Evolutionary conservation across 1,139 yeast genomes (phyloP).

Genomic region (Suhomyces anneliseae): DNA sequence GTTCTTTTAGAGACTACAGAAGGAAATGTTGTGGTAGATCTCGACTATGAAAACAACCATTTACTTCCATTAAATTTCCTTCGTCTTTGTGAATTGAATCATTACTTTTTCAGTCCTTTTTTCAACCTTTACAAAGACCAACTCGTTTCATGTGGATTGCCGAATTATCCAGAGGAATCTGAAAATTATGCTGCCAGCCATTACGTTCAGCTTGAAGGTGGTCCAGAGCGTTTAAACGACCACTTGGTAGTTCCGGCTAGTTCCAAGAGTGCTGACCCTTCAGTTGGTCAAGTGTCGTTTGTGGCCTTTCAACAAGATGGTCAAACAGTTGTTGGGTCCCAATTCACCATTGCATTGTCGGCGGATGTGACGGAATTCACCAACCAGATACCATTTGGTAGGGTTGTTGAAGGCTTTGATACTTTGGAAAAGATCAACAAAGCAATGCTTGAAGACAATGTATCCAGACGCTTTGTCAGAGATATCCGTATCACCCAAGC

Average conservation of each 20-base stretch:
- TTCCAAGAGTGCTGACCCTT: background rate
- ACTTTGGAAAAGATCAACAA: slow-evolving; percentile 46
- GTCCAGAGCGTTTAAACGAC: background rate
- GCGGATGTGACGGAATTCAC: slow-evolving; percentile 11
- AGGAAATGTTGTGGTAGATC: slow-evolving; percentile 57
- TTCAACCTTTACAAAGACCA: slow-evolving; percentile 39
- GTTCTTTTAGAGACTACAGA: slow-evolving; percentile 56
- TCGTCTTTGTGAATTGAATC: slow-evolving; percentile 53
- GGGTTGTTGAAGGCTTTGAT: slow-evolving; percentile 52
- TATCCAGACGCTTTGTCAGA: slow-evolving; percentile 33
- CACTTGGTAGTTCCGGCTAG: background rate
- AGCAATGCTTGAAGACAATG: slow-evolving; percentile 34
- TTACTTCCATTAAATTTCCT: slow-evolving; percentile 48
- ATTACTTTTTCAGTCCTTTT: slow-evolving; percentile 55
- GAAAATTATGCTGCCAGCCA: slow-evolving; percentile 19
- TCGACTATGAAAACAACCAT: slow-evolving; percentile 37
- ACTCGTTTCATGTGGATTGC: slow-evolving; percentile 49
- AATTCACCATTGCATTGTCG: slow-evolving; percentile 29
- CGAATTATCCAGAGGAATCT: slow-evolving; percentile 39
- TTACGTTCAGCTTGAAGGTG: slow-evolving; percentile 8
- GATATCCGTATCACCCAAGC: slow-evolving; percentile 56
- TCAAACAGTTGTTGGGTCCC: slow-evolving; percentile 22
- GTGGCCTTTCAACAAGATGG: slow-evolving; percentile 10
- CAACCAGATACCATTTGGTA: slow-evolving; percentile 44
- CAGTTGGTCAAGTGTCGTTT: slow-evolving; percentile 2